phyloP scores from a whole-genome alignment of 2,329 filamentous ascomycete genomes.

The Trichoderma afroharzianum region DNA sequence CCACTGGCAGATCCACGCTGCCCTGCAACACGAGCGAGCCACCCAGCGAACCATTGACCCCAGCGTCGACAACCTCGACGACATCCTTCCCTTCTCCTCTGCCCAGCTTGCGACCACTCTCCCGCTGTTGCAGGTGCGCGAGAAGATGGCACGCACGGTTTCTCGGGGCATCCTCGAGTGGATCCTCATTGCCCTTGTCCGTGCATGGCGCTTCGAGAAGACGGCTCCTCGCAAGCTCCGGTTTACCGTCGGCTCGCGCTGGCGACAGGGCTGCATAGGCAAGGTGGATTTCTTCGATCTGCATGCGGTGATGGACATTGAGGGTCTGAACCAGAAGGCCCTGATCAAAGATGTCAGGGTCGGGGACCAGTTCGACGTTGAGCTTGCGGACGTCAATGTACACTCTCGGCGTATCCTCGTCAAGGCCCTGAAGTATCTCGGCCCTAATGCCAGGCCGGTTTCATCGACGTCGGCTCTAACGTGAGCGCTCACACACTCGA shows the following conservation, averaged over 20 bases:
- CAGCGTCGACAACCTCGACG: constrained; percentile 27
- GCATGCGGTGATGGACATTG: constrained; percentile 38
- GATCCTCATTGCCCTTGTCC: constrained; percentile 57
- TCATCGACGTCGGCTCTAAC: neutral
- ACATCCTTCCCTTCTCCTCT: constrained; percentile 46
- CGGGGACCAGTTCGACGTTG: constrained; percentile 55
- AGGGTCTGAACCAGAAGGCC: constrained; percentile 36
- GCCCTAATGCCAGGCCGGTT: neutral
- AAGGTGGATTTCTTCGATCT: constrained; percentile 51
- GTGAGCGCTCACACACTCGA: neutral
- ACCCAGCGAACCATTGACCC: constrained; percentile 26
- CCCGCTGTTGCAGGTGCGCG: constrained; percentile 49
- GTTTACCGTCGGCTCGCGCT: constrained; percentile 44
- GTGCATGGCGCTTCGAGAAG: constrained; percentile 56
- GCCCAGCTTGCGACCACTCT: constrained; percentile 43
- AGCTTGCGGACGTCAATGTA: constrained; percentile 52
- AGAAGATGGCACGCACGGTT: constrained; percentile 47
- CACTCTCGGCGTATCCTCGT: constrained; percentile 45
- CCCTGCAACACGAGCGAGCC: constrained; percentile 46
- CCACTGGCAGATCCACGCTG: constrained; percentile 64
- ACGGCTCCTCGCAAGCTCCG: constrained; percentile 45
- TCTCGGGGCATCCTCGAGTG: constrained; percentile 47
- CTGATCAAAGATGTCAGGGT: constrained; percentile 42
- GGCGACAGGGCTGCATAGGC: constrained; percentile 36
- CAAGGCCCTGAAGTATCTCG: constrained; percentile 38